Conservation (phyloP, 163 green algal genomes). For the Scenedesmus sp. region DNA sequence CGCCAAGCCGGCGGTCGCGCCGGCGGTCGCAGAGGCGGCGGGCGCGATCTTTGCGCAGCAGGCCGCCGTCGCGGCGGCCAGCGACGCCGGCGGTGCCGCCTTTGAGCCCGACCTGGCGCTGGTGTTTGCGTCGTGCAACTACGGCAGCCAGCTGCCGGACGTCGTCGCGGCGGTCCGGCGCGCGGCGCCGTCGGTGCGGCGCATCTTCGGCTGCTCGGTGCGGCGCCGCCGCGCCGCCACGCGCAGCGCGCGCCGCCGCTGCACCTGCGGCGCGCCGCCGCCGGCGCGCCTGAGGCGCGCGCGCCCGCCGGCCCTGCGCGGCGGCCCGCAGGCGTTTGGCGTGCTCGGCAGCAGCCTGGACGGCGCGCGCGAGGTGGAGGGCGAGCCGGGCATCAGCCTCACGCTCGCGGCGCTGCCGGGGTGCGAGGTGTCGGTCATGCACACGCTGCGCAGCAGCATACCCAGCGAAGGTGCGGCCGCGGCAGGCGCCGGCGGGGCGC, state of each 20-base stretch:
- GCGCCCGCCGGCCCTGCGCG: background rate
- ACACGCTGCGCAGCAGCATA: constrained; percentile 44
- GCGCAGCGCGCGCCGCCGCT: too few relatives aligned
- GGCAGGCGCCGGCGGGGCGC: too few relatives aligned
- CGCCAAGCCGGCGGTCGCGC: constrained; percentile 7
- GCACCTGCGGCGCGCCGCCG: too few relatives aligned
- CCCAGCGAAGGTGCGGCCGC: constrained; percentile 26
- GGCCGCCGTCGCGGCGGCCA: too few relatives aligned
- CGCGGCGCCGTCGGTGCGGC: constrained; percentile 19
- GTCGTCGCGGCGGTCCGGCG: constrained; percentile 23
- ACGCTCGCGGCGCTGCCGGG: constrained; percentile 28
- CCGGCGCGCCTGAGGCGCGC: background rate
- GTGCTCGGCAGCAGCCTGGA: constrained; percentile 19
- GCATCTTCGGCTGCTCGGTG: constrained; percentile 47
- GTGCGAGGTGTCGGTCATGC: constrained; percentile 33
- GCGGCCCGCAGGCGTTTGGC: constrained; percentile 32
- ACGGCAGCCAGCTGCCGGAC: constrained; percentile 39
- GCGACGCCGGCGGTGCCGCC: background rate
- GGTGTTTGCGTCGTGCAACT: constrained; percentile 42
- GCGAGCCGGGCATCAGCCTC: constrained; percentile 35
- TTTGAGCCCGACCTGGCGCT: constrained; percentile 36
- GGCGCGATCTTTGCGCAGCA: constrained; percentile 18
- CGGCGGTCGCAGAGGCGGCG: constrained; percentile 26
- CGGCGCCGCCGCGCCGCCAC: too few relatives aligned
- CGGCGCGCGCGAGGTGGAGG: constrained; percentile 30